Base-by-base conservation (phyloP, 1,284 basidiomycete species). In the Mycosarcoma mackinlayi region DNA sequence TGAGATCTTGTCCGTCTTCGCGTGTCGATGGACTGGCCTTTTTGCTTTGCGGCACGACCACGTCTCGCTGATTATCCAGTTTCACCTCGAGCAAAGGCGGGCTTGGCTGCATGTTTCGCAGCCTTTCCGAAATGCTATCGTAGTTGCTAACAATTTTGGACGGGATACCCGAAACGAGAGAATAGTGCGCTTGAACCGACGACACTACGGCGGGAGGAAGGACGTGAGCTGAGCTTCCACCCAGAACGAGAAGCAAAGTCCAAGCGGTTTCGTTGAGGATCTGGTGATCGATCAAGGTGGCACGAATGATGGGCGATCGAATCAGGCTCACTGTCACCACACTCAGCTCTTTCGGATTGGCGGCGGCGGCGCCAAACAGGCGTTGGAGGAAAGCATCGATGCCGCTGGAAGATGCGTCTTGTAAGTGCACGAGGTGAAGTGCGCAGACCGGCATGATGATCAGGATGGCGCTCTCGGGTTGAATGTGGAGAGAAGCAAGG, bases 91-190 rank as follows among this genome's bases (percentile, higher is more conserved):
- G 45, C 21, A 59, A 31, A 5, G 57, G 55, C 7, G 47, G 35
- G 13, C 14, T 23, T 7, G 66, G 31, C 13, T 38, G 8, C 3
- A 21, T 24, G 18, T 37, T 31, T 11, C 55, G 33, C 9, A 70
- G 45, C 8, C 59, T 48, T 18, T 30, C 34, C 11, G 66, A 70
- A 35, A 69, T 62, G 14, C 34, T 24, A 19, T 35, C 45, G 51
- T 69, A 73, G 42, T 61, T 66, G 41, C n/a, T 37, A 23, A 69
- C 30, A 34, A 73, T 73, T 21, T 65, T 69, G 42, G 47, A 46
- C 0, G 71, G 71, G 35, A 73, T 65, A 1, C 71, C 71, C 0
- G 49, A 46, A 9, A 48, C 31, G 28, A 73, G 39, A 18, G 47
- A 48, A 47, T 73, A 73, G 27, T 44, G 53, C 3, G 49, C 31